A percentile compares a stretch with the other conserved stretches of the same genome.
phyloP scores from a whole-genome alignment of 1,284 basidiomycete species.

The Fomitopsis schrenkii region DNA sequence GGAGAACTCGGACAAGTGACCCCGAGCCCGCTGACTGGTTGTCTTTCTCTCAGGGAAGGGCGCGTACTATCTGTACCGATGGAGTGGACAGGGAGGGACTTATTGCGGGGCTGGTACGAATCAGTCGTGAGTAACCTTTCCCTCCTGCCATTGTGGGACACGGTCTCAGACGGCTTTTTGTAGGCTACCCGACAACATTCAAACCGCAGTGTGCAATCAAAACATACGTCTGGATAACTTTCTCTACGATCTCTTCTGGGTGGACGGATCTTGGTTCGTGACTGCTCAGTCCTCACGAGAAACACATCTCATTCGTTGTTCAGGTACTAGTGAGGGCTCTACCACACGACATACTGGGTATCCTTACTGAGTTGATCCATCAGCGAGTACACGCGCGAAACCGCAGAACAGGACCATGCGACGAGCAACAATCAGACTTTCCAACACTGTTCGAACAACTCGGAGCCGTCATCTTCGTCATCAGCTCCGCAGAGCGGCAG shows the following conservation, averaged over 20 bases:
- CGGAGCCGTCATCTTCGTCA: too few species aligned
- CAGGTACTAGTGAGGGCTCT: slow-evolving; percentile 15
- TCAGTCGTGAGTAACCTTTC: not conserved
- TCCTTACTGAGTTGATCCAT: too few species aligned
- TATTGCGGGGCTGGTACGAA: slow-evolving; percentile 6
- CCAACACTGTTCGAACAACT: too few species aligned
- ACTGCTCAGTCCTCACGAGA: not conserved
- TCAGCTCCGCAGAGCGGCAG: too few species aligned
- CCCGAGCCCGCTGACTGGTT: not conserved
- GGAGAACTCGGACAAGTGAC: too few species aligned
- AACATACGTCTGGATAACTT: slow-evolving; percentile 12
- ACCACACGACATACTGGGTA: too few species aligned
- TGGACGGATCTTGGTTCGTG: slow-evolving; percentile 11
- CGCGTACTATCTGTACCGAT: slow-evolving; percentile 7
- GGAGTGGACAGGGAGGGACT: not conserved
- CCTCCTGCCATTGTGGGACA: too few species aligned
- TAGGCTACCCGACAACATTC: slow-evolving; percentile 5
- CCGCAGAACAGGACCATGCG: too few species aligned
- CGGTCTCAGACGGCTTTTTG: not conserved
- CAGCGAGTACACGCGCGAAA: too few species aligned
- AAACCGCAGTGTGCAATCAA: slow-evolving; percentile 11
- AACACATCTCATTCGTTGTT: not conserved
- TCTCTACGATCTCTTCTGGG: slow-evolving; percentile 13
- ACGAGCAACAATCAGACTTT: too few species aligned
- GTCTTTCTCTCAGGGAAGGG: slow-evolving; percentile 1